Evolutionary conservation across 352 stramenopile species (phyloP).

Genomic region (Phytophthora sojae): DNA sequence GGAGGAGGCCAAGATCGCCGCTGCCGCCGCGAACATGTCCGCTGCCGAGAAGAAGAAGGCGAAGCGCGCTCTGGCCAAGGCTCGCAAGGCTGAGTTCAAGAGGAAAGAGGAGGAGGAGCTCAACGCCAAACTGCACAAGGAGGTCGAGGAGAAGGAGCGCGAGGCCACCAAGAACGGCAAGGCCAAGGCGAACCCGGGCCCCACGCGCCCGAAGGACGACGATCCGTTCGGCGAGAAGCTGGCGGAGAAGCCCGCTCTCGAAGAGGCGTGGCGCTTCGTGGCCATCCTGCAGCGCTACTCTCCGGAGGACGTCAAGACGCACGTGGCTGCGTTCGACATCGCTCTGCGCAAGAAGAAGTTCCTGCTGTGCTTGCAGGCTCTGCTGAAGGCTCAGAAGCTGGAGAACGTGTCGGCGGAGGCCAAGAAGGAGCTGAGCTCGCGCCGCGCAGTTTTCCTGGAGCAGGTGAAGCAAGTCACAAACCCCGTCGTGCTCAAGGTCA

Average conservation of each 20-base stretch:
- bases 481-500: constrained; percentile 62
- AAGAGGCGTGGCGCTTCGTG: constrained; percentile 84
- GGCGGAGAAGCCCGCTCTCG: constrained; percentile 65
- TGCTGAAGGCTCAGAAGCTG: constrained; percentile 66
- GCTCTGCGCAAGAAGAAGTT: constrained; percentile 77
- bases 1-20: constrained; percentile 37
- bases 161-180: constrained; percentile 75
- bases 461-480: constrained; percentile 66
- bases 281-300: constrained; percentile 74
- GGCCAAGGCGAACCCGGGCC: constrained; percentile 66
- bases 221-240: constrained; percentile 83
- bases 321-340: constrained; percentile 81
- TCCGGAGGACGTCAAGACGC: constrained; percentile 63
- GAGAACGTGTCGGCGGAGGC: constrained; percentile 28
- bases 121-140: constrained; percentile 80
- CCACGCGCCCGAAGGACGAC: constrained; percentile 62
- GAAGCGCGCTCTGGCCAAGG: constrained; percentile 89
- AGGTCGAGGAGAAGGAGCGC: constrained; percentile 76
- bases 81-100: constrained; percentile 91
- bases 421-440: constrained; percentile 49
- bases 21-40: constrained; percentile 88
- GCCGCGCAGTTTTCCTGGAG: constrained; percentile 55
- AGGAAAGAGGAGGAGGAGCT: constrained; percentile 80
- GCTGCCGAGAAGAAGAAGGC: constrained; percentile 94
- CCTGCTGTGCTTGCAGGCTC: constrained; percentile 79